Evolutionary conservation across 208 protist genomes (phyloP), one percentile per base, ranked within the genome.

Genomic region (Trichomonas tenax): DNA sequence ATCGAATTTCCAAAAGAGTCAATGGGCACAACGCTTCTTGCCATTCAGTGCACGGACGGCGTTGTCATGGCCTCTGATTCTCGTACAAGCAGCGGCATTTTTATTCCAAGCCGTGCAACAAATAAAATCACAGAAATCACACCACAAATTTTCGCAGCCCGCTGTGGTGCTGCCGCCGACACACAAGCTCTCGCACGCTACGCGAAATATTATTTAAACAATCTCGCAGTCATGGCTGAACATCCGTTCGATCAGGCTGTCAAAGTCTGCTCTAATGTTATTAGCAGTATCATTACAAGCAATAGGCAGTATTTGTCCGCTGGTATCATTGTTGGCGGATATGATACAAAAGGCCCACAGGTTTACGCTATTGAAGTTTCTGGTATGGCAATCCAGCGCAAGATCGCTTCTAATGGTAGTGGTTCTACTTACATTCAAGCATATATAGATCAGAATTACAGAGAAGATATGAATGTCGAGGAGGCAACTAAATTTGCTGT

Each of bases 61-160:
- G 93, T 96, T 46, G 34, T 96, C 15, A 41, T 96, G 40, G 46
- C n/a, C 14, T 49, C 93, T 45, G 93, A 96, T 81, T 82, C 93
- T 44, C 0, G 93, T 44, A 40, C 93, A 23, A 96, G n/a, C 36
- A 46, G 17, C 6, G 93, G 93, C 34, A 9, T 21, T 82, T 82
- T 48, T 31, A 40, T 96, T 46, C 26, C 49, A 44, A 96, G 31
- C 17, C 46, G 93, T 36, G 46, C 38, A 81, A 96, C 41, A 49
- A 81, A 96, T 81, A 96, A 96, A 81, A 96, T 96, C 49, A 81
- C 93, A 46, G 38, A 81, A 51, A 63, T 96, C 31, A 41, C 34
- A 21, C 49, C 46, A 38, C 2, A 96, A 41, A 96, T 96, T 82
- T 96, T 81, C 63, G 93, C 36, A 31, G 63, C 46, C 34, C 51